These are phyloP conservation scores for Sesbania bispinosa DNA, from an alignment of 306 rosid genomes.

Conservation along the genomic window DNA sequence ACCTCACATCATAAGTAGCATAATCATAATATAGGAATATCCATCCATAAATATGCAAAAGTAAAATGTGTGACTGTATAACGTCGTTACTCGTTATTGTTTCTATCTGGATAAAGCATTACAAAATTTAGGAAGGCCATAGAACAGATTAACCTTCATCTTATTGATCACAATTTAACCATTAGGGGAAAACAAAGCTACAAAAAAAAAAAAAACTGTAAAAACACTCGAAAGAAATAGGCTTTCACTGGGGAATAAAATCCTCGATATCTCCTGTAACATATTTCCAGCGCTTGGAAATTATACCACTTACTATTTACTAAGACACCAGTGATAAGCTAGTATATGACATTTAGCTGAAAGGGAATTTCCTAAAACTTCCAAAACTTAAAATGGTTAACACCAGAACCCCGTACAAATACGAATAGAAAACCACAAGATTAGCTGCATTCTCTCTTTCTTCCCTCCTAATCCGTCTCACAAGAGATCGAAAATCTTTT, in stretches of 20 bases:
- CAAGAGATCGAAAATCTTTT: neutral
- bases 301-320: neutral
- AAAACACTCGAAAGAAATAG: neutral
- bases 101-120: neutral
- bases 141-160: neutral
- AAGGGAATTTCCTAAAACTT: neutral
- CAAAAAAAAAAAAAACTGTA: neutral
- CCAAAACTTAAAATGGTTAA: neutral
- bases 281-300: neutral
- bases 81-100: neutral
- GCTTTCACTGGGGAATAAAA: neutral
- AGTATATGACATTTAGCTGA: neutral
- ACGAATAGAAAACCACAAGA: neutral
- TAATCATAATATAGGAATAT: neutral
- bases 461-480: neutral
- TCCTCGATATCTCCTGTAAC: neutral
- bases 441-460: neutral
- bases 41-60: neutral
- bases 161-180: neutral
- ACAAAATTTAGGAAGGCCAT: too few relatives aligned
- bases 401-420: neutral
- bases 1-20: neutral
- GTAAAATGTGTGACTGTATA: neutral
- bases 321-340: neutral
- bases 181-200: neutral